Base-by-base conservation (phyloP, 495 filamentous ascomycete genomes). In the Massariosphaeria phaeospora region DNA sequence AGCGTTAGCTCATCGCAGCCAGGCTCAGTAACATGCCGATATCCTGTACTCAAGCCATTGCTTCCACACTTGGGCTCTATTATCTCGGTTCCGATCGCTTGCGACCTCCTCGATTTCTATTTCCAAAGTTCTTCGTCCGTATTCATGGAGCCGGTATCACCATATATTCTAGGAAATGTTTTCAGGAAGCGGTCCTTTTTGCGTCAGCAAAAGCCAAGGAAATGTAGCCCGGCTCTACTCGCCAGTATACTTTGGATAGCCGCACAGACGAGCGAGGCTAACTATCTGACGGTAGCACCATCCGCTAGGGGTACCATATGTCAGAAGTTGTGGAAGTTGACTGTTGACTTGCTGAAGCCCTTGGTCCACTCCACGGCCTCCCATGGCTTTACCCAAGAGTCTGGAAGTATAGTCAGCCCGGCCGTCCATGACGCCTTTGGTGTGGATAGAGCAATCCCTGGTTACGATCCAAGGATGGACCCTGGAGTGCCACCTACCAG, bases 51-150 rank as follows among this genome's bases (percentile, higher is more conserved):
- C 18, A 52, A 52, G 23, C 59, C 59, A 8, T 52, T 73, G 8
- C 57, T 77, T 13, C 73, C 73, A 1, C 62, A 70, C 41, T 52
- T 77, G 30, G 57, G 66, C 17, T 60, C 68, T 9, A 67, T 75
- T 41, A 64, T 79, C 13, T 59, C 75, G 0, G 47, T 70, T 11
- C 39, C 62, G 8, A 70, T 75, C 47, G 75, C 75, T 1, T 77
- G 74, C 38, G 73, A 78, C 46, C 65, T 79, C 36, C 64, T 79
- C 5, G 76, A 78, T 26, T 66, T 76, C 11, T 79, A 73, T 55
- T 79, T 79, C 53, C 66, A 70, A 44, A 74, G 74, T 26, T 67
- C 72, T 35, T 70, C 69, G 1, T 75, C 68, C 15, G 62, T 67
- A 10, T 58, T 72, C 20, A 75, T 76, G 50, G 67, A 71, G 26